Evolutionary conservation across 2,329 filamentous ascomycete species (phyloP), one percentile per base, ranked within the genome.

Genomic region (Fusarium haematococcum): DNA sequence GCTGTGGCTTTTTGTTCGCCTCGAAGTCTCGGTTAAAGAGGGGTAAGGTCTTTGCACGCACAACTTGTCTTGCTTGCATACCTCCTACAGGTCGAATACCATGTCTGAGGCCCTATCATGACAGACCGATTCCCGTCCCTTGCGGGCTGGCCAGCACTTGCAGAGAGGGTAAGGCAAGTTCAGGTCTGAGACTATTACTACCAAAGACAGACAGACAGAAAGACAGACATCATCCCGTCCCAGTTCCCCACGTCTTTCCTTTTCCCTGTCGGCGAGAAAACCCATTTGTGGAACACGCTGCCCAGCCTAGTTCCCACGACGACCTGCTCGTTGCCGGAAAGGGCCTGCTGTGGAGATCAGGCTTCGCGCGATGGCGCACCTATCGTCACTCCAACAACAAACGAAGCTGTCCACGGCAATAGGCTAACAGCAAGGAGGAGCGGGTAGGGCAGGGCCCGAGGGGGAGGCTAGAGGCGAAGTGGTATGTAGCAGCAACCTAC

Each of bases 371-470:
- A 43, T 64, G 37, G 48, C 48, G 61, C 56, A 50, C 30, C 27
- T 63, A 30, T 54, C 66, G 18, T 64, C 56, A 14, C 48, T 61
- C 33, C 35, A 63, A 67, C 37, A 32, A 52, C 64, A 8, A 8
- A 20, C 56, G 25, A 56, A 63, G 18, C 11, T 52, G 48, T 52
- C 25, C 45, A 50, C 3, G 45, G 23, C 14, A 41, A 52, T 50
- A 33, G 41, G 56, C 66, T 73, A 73, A 58, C 52, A 35, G 39
- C 32, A 74, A 63, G 71, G 71, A 32, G 71, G 68, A 74, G 68
- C 68, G 71, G 71, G 71, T 68, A 68, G 43, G 68, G 48, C 65
- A 75, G 45, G 68, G 61, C 68, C 71, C 57, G 60, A 71, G 30
- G 32, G 25, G 54, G 62, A 43, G 65, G 33, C 54, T 64, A 73